Percentiles rank a stretch among this genome's conserved stretches.
Conservation (phyloP, 2,329 filamentous ascomycete genomes). For the Tolypocladium inflatum region DNA sequence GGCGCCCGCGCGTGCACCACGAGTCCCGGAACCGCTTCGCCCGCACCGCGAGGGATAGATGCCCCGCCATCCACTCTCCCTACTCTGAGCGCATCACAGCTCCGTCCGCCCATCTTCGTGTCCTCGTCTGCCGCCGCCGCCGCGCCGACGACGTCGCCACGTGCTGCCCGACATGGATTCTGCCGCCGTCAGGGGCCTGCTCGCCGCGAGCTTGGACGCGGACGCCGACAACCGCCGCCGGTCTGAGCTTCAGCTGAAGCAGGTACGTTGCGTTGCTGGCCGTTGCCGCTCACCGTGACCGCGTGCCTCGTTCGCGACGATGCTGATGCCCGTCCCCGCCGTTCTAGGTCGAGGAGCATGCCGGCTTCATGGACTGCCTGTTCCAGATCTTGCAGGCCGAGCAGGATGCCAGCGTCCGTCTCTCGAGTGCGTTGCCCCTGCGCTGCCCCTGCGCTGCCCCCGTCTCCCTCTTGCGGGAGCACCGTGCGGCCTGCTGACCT, state of each 20-base stretch:
- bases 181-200: conserved; percentile 64
- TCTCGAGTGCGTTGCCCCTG: conserved; percentile 63
- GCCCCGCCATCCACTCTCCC: conserved; percentile 3
- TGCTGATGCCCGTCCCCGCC: conserved; percentile 2
- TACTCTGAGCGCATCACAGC: conserved; percentile 3
- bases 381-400: conserved; percentile 85
- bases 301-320: neutral
- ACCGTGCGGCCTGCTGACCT: conserved; percentile 7
- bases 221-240: conserved; percentile 66
- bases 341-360: conserved; percentile 73
- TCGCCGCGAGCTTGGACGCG: conserved; percentile 64
- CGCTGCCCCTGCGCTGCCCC: neutral
- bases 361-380: conserved; percentile 83
- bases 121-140: neutral
- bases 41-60: conserved; percentile 1
- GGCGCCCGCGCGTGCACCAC: neutral
- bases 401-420: conserved; percentile 72
- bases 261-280: conserved; percentile 41
- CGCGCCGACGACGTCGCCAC: neutral
- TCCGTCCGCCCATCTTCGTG: neutral
- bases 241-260: conserved; percentile 74
- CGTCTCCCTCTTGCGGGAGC: conserved; percentile 2
- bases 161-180: conserved; percentile 52
- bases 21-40: neutral
- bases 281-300: too few species aligned